Base-by-base conservation (phyloP, 805 yeast genomes). In the Starmerella stigmatis region DNA sequence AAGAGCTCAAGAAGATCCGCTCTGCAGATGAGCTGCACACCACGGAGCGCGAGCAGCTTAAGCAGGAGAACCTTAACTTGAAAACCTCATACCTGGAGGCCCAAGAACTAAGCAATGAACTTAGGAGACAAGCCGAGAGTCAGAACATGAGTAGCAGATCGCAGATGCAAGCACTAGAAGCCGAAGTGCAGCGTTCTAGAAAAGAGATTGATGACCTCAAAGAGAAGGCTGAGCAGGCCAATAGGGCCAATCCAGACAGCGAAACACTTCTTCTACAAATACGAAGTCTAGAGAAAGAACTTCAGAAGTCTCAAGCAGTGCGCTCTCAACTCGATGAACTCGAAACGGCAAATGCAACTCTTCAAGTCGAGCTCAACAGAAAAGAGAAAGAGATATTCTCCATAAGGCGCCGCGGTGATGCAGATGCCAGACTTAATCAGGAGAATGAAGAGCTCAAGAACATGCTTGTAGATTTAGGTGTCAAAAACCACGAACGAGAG, bases 381-480 rank as follows among this genome's bases (percentile, higher is more conserved):
- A 34, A 21, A 6, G 23, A 34, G 9, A 19, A 34, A 17, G 27
- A 21, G 27, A 7, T 25, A 6, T 3, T 17, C 9, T 26, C 41
- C 1, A 36, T 27, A 22, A 30, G 16, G 23, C 30, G 26, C 31
- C 31, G 16, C 15, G n/a, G 16, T 7, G 41, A 38, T 20, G 17
- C 15, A 5, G 40, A 36, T 2, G 21, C 33, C 3, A 11, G 19
- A 5, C 33, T 38, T n/a, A 38, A 28, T 19, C 20, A 38, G 12
- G 41, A 38, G 26, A 38, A 38, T 8, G 41, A 38, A 21, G 26
- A 28, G 12, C 33, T 38, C 9, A 26, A 28, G 29, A 26, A 38
- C 41, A 26, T 38, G 33, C 33, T 38, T 5, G 41, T 36, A 3
- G 40, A 36, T 16, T 22, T 36, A 6, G 40, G 40, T n/a, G 30